phyloP scores from a whole-genome alignment of 2,329 filamentous ascomycete genomes.

The Fusarium newnesense region DNA sequence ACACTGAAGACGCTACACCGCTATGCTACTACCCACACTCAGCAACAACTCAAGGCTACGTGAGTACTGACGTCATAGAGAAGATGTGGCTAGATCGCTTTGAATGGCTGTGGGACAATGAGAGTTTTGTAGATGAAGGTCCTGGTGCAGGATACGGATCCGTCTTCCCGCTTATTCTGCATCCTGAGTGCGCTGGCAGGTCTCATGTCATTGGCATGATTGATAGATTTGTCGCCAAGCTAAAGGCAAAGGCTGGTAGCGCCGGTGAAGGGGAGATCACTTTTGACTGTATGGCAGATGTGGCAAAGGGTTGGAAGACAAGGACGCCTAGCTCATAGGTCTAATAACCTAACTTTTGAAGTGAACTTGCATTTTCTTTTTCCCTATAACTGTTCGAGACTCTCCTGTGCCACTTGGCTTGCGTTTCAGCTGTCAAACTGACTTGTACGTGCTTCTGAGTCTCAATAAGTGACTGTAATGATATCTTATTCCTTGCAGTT shows the following conservation, averaged over 20 bases:
- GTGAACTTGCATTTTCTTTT: fast-evolving
- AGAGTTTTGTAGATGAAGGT: not conserved
- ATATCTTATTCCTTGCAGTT: fast-evolving
- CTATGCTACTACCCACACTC: not conserved
- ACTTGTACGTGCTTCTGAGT: no score
- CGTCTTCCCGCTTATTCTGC: not conserved
- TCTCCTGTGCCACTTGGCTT: fast-evolving
- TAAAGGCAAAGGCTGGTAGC: not conserved
- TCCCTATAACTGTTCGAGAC: fast-evolving
- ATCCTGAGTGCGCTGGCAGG: not conserved
- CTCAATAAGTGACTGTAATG: fast-evolving
- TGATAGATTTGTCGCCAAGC: not conserved
- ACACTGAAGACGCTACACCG: not conserved
- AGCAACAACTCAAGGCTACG: not conserved
- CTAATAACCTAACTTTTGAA: fast-evolving
- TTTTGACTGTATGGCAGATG: not conserved
- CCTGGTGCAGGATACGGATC: not conserved
- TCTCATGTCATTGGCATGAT: not conserved
- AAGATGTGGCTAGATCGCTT: not conserved
- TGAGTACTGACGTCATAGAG: not conserved
- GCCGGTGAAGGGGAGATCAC: not conserved
- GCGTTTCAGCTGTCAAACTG: fast-evolving
- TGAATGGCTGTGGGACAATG: not conserved
- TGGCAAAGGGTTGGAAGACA: not conserved
- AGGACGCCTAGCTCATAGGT: not conserved